These are phyloP conservation scores for Alnus rubra DNA, from an alignment of 306 rosid species.

Conservation along the genomic window DNA sequence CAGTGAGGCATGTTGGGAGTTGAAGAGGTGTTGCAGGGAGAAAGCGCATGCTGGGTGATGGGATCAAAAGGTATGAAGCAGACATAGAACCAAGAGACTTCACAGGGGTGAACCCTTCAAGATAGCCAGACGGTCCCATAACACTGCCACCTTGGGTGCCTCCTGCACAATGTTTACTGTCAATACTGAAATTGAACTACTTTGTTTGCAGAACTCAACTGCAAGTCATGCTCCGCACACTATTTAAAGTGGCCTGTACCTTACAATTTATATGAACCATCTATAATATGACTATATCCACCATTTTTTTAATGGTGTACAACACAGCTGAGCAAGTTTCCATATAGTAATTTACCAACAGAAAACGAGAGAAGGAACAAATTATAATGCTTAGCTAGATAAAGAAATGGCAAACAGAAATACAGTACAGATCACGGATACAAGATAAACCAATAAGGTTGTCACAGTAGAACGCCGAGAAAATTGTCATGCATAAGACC, in stretches of 20 bases:
- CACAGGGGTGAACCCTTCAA: slow-evolving; percentile 96
- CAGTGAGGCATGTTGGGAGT: slow-evolving; percentile 96
- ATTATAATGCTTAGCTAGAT: background rate
- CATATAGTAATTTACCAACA: background rate
- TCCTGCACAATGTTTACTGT: slow-evolving; percentile 32
- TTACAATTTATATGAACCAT: background rate
- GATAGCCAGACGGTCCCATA: slow-evolving; percentile 47
- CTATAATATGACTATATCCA: background rate
- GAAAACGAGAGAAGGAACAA: background rate
- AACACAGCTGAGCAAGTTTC: background rate
- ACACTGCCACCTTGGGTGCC: slow-evolving; percentile 53
- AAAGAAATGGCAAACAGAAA: background rate
- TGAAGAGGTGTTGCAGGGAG: slow-evolving; percentile 90
- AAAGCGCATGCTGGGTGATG: slow-evolving; percentile 96
- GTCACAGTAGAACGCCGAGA: background rate
- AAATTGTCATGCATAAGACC: background rate
- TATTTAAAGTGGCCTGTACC: background rate
- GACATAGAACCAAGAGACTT: slow-evolving; percentile 90
- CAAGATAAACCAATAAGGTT: background rate
- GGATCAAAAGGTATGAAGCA: slow-evolving; percentile 80
- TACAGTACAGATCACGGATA: background rate
- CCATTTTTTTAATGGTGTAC: background rate
- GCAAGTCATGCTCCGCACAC: background rate
- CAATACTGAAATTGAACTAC: slow-evolving; percentile 24
- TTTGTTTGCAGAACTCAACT: background rate